phyloP scores from a whole-genome alignment of 345 rosid species.

The Garcia nutans region DNA sequence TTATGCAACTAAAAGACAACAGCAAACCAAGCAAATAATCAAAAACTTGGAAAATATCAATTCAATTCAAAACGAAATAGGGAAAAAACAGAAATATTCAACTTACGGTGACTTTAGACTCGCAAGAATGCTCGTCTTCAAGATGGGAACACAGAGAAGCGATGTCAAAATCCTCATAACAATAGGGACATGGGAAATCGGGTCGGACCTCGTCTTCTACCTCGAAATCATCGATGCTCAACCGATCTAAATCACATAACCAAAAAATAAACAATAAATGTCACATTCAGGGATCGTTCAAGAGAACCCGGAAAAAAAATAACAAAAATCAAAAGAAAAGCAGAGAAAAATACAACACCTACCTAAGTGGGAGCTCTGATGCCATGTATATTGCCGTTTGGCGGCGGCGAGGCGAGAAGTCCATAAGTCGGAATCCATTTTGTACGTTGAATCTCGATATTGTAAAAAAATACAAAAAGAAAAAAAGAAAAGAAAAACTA shows the following conservation, averaged over 20 bases:
- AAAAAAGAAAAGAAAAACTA: background rate
- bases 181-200: conserved; percentile 56
- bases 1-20: background rate
- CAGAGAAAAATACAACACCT: background rate
- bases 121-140: conserved; percentile 62
- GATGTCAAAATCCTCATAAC: conserved; percentile 60
- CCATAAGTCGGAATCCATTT: conserved; percentile 64
- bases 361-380: conserved; percentile 48
- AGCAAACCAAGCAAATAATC: conserved; percentile 1
- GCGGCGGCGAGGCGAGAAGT: conserved; percentile 59
- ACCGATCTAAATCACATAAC: conserved; percentile 38
- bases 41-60: background rate
- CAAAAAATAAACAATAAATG: background rate
- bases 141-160: conserved; percentile 58
- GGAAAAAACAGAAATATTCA: background rate
- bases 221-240: conserved; percentile 57
- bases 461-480: background rate
- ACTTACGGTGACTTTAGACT: conserved; percentile 49
- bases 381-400: conserved; percentile 50
- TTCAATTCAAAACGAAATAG: background rate
- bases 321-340: background rate
- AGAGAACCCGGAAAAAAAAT: background rate
- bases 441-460: background rate
- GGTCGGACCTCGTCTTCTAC: conserved; percentile 56
- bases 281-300: background rate